Percentiles rank a stretch among this genome's conserved stretches.
phyloP scores from a whole-genome alignment of 768 basidiomycete genomes.

The Pulveroboletus sp. region DNA sequence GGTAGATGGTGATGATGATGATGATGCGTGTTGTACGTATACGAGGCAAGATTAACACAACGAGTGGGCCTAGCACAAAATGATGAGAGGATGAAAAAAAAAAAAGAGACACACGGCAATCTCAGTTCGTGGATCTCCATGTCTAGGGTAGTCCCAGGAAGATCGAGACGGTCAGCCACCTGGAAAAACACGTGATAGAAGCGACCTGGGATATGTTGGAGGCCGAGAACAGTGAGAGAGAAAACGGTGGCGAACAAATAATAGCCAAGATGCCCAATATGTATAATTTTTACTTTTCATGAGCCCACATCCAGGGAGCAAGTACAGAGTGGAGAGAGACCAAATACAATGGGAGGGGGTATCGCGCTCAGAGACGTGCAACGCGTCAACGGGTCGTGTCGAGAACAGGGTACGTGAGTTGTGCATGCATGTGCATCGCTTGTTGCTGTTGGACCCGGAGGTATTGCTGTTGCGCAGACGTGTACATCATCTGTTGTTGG shows the following conservation, averaged over 20 bases:
- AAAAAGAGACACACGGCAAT: not conserved
- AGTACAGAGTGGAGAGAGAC: not conserved
- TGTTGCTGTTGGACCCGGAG: conserved; percentile 34
- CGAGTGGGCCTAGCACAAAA: conserved; percentile 1
- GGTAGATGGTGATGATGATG: conserved; percentile 12
- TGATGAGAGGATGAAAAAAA: not conserved
- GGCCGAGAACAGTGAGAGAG: conserved; percentile 22
- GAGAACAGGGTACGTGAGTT: conserved; percentile 22
- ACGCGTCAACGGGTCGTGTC: conserved; percentile 14
- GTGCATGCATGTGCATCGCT: conserved; percentile 28
- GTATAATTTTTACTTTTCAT: conserved; percentile 37
- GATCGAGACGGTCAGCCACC: conserved; percentile 10
- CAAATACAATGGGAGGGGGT: conserved; percentile 6
- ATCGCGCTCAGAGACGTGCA: conserved; percentile 8
- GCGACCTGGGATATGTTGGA: conserved; percentile 35
- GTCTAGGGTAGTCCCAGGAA: conserved; percentile 13
- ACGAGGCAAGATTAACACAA: conserved; percentile 22
- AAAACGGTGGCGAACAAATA: conserved; percentile 14
- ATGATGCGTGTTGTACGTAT: conserved; percentile 18
- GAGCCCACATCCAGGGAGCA: not conserved
- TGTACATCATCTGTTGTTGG: conserved; percentile 37
- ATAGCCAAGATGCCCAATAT: conserved; percentile 34
- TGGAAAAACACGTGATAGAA: not conserved
- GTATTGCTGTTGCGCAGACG: conserved; percentile 38
- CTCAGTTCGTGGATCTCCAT: conserved; percentile 15